Base-by-base conservation (phyloP, 768 basidiomycete species). In the Psilocybe tampanensis region DNA sequence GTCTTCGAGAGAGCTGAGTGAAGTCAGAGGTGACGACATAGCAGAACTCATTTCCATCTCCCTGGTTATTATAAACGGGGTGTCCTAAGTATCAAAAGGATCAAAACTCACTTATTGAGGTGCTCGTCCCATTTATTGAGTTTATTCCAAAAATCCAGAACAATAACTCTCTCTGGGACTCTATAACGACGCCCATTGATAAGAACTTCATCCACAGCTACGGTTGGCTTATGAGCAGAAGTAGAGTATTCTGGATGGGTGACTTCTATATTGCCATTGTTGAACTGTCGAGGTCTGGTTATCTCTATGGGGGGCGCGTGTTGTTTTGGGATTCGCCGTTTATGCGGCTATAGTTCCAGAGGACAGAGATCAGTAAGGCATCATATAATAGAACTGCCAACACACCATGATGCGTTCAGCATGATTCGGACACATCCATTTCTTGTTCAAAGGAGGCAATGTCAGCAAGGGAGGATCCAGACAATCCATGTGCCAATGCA, bases 361-460 rank as follows among this genome's bases (percentile, higher is more conserved):
- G 36, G 41, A 41, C 23, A 56, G 44, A 44, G 19, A 57, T 21
- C 11, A 26, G 19, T 32, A 17, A 13, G n/a, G 32, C 39, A 13
- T 13, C 19, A 55, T 58, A 23, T 41, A 33, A 62, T 15, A 54
- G 47, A 49, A 53, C 42, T 8, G 15, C 55, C 44, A 34, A 77
- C 93, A 72, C 68, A 96, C 95, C 58, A 92, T 70, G 52, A 88
- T 81, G 56, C 86, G 85, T 62, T 97, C 95, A n/a, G 86, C 88
- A 68, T 99, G 97, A 66, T 96, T 94, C 8, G 97, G 97, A 71
- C 97, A 99, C 95, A 96, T 97, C 95, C 96, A 99, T 71, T 95
- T 97, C 78, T 88, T 91, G 62, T 85, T 86, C 56, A 89, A 85
- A 12, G 89, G 81, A 2, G 97, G 97, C 83, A 98, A 88, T 39